Base-by-base conservation (phyloP, 2,329 filamentous ascomycete species). In the Knoxdaviesia proteae region DNA sequence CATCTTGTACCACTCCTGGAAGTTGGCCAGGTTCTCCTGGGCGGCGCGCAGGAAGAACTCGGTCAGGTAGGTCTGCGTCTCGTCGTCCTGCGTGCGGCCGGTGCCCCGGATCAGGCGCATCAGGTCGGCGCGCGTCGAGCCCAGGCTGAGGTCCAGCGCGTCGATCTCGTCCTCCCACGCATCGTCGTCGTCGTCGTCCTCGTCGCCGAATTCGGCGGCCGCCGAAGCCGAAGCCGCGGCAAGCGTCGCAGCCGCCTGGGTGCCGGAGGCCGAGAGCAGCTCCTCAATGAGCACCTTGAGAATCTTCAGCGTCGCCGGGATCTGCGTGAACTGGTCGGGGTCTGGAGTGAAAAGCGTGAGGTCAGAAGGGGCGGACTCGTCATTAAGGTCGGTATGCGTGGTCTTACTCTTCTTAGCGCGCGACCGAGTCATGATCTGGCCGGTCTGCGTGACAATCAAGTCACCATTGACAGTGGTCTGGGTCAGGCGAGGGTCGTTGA, bases 281-380 rank as follows among this genome's bases (percentile, higher is more conserved):
- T 98, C 90, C 54, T 94, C 84, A 39, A 96, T 80, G 6, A 98
- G 73, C 4, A 96, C 80, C 65, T 98, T 98, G 60, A 96, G 64
- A 47, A 98, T 94, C 64, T 98, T 98, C 54, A 98, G 70, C 1
- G 84, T 78, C 0, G 87, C 87, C 0, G 87, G 75, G 45, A 98
- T 76, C 46, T 82, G 74, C 5, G 86, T 94, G 63, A 80, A 96
- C 56, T 80, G 78, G 56, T 94, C 87, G 10, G 90, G 90, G 56
- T 88, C 77, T 82, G 54, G 36, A 45, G 39, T 32, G 40, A 43
- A 31, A 11, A 48, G 43, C n/a, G 44, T 34, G 40, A 44, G 10
- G 51, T 58, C 50, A 60, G 57, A 48, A 53, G n/a, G 52, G 46
- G 8, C 43, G 44, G 8, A 48, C 44, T 45, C 35, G 42, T 48